Conservation (phyloP, 345 rosid species). For the Limnanthes douglasii region DNA sequence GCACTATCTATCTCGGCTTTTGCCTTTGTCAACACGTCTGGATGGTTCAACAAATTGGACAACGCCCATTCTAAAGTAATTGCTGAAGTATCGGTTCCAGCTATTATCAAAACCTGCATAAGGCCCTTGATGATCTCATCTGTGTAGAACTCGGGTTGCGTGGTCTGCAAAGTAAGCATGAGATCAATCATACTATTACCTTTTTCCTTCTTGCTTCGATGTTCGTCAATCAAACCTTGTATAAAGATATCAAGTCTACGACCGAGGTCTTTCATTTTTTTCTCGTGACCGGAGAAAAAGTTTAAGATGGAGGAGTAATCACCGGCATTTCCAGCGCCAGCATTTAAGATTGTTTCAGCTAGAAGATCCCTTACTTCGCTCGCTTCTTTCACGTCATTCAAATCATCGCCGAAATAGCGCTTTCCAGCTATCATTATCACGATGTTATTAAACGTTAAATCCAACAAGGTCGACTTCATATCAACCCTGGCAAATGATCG, state of each 20-base stretch:
- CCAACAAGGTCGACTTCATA: slow-evolving; percentile 9
- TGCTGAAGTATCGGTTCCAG: slow-evolving; percentile 19
- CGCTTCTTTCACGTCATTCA: slow-evolving; percentile 21
- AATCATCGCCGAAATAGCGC: slow-evolving; percentile 31
- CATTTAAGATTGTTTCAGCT: slow-evolving; percentile 1
- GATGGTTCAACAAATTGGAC: slow-evolving; percentile 22
- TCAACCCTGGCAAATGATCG: slow-evolving; percentile 12
- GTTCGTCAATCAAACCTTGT: slow-evolving; percentile 33
- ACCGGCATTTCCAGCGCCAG: slow-evolving; percentile 15
- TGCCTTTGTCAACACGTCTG: slow-evolving; percentile 13
- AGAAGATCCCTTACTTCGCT: slow-evolving; percentile 16
- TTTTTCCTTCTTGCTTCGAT: slow-evolving; percentile 9
- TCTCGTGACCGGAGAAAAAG: slow-evolving; percentile 14
- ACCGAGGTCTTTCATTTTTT: slow-evolving; percentile 15
- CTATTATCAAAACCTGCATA: slow-evolving; percentile 4
- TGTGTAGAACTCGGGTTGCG: slow-evolving; percentile 31
- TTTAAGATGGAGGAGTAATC: slow-evolving; percentile 28
- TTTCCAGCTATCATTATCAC: slow-evolving; percentile 43
- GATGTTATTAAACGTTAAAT: slow-evolving; percentile 21
- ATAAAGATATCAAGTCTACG: slow-evolving; percentile 23
- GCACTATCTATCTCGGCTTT: slow-evolving; percentile 10
- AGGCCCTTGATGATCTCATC: slow-evolving; percentile 49
- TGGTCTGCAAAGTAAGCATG: slow-evolving; percentile 25
- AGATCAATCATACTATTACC: slow-evolving; percentile 41
- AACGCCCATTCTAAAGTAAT: slow-evolving; percentile 28